Evolutionary conservation across 208 protist species (phyloP).

Genomic region (Balamuthia mandrillaris): DNA sequence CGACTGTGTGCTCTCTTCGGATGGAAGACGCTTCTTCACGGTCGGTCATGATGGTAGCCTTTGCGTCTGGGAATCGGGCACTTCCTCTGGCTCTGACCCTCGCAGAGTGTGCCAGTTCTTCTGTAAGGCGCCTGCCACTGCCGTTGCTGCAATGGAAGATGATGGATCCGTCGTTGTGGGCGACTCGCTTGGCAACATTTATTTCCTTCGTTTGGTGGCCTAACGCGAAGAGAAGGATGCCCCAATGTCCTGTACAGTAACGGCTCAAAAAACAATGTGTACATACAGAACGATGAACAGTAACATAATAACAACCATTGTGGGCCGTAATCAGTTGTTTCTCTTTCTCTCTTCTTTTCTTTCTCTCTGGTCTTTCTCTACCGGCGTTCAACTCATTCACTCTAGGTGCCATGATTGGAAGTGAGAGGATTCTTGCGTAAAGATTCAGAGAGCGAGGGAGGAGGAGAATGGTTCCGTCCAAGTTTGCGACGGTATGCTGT

Average conservation of each 20-base stretch:
- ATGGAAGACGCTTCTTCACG: background rate
- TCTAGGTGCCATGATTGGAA: background rate
- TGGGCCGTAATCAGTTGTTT: no score
- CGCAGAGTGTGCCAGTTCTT: background rate
- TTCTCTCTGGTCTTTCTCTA: no score
- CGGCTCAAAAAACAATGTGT: no score
- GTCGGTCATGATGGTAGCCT: background rate
- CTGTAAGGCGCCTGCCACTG: background rate
- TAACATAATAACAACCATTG: no score
- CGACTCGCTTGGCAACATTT: conserved; percentile 28
- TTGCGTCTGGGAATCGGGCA: background rate
- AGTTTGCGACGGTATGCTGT: background rate
- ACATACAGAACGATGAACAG: no score
- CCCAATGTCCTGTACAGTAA: no score
- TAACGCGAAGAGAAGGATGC: no score
- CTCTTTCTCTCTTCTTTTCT: no score
- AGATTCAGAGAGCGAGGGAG: background rate
- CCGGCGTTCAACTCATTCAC: no score
- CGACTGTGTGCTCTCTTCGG: background rate
- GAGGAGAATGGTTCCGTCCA: background rate
- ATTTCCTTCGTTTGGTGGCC: background rate
- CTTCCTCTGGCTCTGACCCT: background rate
- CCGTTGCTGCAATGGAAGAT: conserved; percentile 4
- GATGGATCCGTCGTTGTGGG: background rate
- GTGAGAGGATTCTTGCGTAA: background rate